Evolutionary conservation across 1,139 yeast genomes (phyloP), one percentile per base, ranked within the genome.

Genomic region (Blastobotrys apis): DNA sequence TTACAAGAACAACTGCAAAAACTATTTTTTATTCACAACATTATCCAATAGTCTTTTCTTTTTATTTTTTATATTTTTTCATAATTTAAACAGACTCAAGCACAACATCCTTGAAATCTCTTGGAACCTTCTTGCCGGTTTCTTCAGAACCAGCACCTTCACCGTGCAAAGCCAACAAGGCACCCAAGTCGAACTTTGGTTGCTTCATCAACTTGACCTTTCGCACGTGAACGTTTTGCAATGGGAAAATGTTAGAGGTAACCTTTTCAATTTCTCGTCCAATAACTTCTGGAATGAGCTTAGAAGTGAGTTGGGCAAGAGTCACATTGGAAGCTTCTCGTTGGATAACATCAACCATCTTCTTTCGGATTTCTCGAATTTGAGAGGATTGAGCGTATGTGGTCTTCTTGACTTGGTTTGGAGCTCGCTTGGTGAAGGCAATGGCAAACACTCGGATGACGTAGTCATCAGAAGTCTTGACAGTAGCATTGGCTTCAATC

Each of bases 231-330:
- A 84, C 90, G 76, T 84, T 84, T 75, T 85, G 94, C 69, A 84
- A 79, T 65, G 94, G 94, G 81, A 75, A 83, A 75, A 84, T 81
- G 65, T 81, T 74, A 72, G 80, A 83, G 60, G 94, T 80, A 57
- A 88, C 79, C 78, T 83, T 84, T 73, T 84, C 90, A 63, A 84
- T 84, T 73, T 84, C 94, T 71, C 87, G 86, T 68, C 90, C 88
- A 68, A 84, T 84, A 59, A 84, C 90, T 74, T 84, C 94, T 66
- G 94, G 94, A 64, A 84, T 84, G 74, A 84, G 81, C 78, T 84
- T 84, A 67, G 86, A 75, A 61, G 90, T 83, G 68, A 84, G 81
- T 75, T 84, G 94, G 66, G 92, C 84, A 69, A 84, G 77, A 59
- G 94, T 83, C 56, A 83, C 82, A 78, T 80, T 80, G 55, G 85